Conservation (phyloP, 257 asterid genomes). For the Leptodermis oblonga region DNA sequence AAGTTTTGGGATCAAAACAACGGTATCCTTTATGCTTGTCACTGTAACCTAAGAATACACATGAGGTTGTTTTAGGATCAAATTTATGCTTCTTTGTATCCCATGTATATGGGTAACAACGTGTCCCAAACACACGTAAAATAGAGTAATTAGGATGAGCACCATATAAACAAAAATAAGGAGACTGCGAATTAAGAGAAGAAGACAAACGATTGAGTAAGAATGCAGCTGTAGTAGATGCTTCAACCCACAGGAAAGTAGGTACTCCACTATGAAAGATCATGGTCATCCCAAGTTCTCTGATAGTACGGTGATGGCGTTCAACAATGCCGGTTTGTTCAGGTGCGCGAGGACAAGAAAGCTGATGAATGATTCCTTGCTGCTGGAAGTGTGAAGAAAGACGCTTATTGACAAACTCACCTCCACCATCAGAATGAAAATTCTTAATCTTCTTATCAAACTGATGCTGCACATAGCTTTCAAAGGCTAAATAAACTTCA, state of each 20-base stretch:
- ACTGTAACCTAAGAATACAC: background rate
- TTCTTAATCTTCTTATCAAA: background rate
- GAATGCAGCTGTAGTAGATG: background rate
- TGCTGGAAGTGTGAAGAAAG: background rate
- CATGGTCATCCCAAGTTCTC: slow-evolving; percentile 2
- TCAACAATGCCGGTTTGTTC: background rate
- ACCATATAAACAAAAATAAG: background rate
- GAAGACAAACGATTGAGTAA: background rate
- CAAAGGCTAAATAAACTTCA: background rate
- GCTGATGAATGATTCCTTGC: background rate
- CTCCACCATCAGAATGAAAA: no score
- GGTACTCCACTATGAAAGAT: background rate
- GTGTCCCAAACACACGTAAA: background rate
- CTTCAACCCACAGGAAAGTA: background rate
- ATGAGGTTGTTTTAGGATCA: background rate
- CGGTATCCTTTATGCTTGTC: no score
- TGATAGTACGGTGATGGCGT: background rate
- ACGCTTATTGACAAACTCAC: background rate
- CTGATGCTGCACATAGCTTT: background rate
- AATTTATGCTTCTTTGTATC: no score
- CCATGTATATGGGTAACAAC: background rate
- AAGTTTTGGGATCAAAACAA: no score
- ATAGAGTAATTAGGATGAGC: background rate
- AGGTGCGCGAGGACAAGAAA: background rate
- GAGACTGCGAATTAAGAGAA: background rate